Conservation (phyloP, 2,329 filamentous ascomycete species). For the Geosmithia putterillii region DNA sequence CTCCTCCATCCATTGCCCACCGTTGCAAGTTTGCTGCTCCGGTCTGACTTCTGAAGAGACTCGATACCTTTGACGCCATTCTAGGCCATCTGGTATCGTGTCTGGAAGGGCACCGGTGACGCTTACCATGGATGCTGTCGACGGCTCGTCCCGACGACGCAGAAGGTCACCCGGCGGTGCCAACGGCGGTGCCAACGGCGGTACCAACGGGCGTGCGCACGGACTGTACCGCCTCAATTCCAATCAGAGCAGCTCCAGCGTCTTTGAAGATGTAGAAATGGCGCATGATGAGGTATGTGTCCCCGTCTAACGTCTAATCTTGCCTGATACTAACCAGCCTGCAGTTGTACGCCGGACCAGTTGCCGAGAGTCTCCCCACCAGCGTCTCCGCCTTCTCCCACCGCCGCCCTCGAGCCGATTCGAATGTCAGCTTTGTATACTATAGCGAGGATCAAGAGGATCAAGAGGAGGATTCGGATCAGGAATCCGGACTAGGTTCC, state of each 20-base stretch:
- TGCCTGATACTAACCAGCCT: neutral
- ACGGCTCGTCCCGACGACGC: neutral
- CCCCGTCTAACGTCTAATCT: neutral
- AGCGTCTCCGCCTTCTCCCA: conserved; percentile 88
- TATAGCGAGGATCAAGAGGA: conserved; percentile 60
- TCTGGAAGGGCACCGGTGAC: neutral
- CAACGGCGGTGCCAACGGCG: neutral
- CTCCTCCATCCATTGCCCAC: neutral
- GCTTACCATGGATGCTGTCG: neutral
- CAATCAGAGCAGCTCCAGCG: conserved; percentile 63
- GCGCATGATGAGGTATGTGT: conserved; percentile 72
- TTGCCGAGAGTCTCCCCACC: conserved; percentile 91
- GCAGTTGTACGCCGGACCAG: conserved; percentile 75
- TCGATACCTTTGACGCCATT: neutral
- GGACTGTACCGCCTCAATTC: conserved; percentile 53
- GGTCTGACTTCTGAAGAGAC: neutral
- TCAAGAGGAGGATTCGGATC: conserved; percentile 17
- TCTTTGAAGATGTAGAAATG: conserved; percentile 97
- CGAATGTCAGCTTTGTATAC: conserved; percentile 79
- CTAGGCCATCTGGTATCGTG: neutral
- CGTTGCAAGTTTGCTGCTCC: neutral
- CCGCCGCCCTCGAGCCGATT: conserved; percentile 68
- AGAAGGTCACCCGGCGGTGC: neutral
- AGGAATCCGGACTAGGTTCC: neutral
- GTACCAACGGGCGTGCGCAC: neutral